Base-by-base conservation (phyloP, 2,329 filamentous ascomycete species). In the Sporothrix mexicana region DNA sequence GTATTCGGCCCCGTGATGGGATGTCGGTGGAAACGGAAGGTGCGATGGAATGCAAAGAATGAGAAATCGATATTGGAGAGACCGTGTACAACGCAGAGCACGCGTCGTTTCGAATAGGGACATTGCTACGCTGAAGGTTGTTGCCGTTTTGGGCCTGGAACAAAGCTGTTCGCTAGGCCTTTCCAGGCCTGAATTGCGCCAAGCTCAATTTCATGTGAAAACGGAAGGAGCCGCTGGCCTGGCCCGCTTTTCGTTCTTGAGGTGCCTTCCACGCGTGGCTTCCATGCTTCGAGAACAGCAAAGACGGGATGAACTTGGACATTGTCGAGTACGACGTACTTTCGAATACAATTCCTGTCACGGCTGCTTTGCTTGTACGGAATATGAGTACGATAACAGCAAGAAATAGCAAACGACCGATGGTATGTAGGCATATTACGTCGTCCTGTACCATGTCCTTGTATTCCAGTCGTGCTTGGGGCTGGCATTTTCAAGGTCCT, bases 141-240 rank as follows among this genome's bases (percentile, higher is more conserved):
- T 68, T 68, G 25, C 64, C 64, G 45, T 36, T 68, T 68, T 53
- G 47, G 66, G 66, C 47, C 12, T 49, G 25, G 20, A 55, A 68
- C 45, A 49, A 36, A 1, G 23, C 13, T 45, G 61, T 20, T 66
- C 61, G 20, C 61, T 62, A 49, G 62, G 41, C 12, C 59, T 62
- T 2, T 25, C 17, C 15, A 51, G 64, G 41, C 47, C 43, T 51
- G 17, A 20, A 53, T 6, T 9, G 47, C 66, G 66, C 66, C 25
- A 55, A 68, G 47, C 47, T 12, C 47, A 49, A 55, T 51, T 47
- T 59, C 55, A 62, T 9, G 20, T 30, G 55, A 49, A 45, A 36
- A 36, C 69, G 69, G 69, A 59, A 70, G 55, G 55, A 70, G 69
- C 69, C 69, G 69, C 69, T 20, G 4, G 15, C 30, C 23, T 25